Percentiles rank a stretch among this genome's conserved stretches.
Conservation (phyloP, 306 rosid species). For the Quercus berberidifolia region DNA sequence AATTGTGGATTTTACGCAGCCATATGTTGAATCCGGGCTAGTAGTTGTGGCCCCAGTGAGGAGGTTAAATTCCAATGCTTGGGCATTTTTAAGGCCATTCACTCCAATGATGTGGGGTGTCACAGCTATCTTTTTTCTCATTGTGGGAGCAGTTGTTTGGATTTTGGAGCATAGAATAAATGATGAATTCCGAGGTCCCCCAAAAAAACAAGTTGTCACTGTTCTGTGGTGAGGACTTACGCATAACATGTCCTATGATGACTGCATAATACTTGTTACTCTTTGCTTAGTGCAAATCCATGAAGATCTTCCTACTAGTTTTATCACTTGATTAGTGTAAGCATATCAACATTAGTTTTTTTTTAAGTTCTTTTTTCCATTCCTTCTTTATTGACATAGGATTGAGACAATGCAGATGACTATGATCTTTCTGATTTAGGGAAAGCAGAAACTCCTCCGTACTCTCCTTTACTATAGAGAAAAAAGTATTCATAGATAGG, state of each 20-base stretch:
- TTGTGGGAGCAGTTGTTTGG: constrained; percentile 87
- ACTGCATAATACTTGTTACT: not conserved
- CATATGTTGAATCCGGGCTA: constrained; percentile 85
- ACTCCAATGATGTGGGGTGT: constrained; percentile 66
- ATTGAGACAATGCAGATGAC: not conserved
- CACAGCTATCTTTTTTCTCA: constrained; percentile 67
- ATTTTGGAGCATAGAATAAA: constrained; percentile 89
- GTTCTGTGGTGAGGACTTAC: constrained; percentile 56
- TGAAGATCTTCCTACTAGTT: not conserved
- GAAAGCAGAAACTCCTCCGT: not conserved
- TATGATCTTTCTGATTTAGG: not conserved
- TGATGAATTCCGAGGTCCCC: constrained; percentile 94
- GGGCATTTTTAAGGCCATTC: constrained; percentile 91
- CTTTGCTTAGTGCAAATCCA: not conserved
- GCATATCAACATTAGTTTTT: too few species aligned
- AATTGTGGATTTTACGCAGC: constrained; percentile 94
- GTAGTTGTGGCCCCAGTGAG: constrained; percentile 78
- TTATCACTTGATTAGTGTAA: not conserved
- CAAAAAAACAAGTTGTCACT: constrained; percentile 68
- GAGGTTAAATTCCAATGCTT: constrained; percentile 52
- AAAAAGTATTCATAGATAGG: not conserved
- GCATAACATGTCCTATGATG: not conserved
- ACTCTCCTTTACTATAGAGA: not conserved
- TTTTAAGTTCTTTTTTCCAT: not conserved
- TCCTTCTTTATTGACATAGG: not conserved